Conservation (phyloP, 148 eudicot genomes). For the Arctostaphylos glauca region DNA sequence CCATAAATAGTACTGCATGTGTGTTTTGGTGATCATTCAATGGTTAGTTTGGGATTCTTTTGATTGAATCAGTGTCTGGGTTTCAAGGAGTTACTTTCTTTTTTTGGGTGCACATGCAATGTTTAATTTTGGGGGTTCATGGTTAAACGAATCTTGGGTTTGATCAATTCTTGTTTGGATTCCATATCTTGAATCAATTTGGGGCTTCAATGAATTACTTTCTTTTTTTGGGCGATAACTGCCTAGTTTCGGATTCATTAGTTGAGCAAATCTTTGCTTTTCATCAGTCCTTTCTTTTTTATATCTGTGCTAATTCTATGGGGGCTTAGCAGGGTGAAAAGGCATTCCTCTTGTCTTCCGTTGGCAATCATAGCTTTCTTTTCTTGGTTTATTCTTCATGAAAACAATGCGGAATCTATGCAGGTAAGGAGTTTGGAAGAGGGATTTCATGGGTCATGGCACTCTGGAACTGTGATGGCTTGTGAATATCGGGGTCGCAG, state of each 20-base stretch:
- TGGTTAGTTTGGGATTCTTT: not conserved
- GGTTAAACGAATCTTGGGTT: not conserved
- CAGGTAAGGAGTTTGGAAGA: constrained; percentile 85
- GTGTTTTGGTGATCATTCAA: not conserved
- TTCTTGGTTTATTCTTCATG: not conserved
- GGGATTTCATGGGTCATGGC: constrained; percentile 89
- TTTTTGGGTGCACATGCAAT: not conserved
- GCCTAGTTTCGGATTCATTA: not conserved
- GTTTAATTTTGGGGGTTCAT: not conserved
- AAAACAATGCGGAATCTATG: constrained; percentile 9
- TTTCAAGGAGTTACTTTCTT: not conserved
- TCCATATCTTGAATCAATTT: not conserved
- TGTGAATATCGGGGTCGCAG: constrained; percentile 22
- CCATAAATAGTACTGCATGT: not conserved
- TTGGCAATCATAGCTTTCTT: not conserved
- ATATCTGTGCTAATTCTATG: constrained; percentile 18
- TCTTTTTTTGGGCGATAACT: not conserved
- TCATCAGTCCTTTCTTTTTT: not conserved
- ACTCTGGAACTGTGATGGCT: constrained; percentile 45
- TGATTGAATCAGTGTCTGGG: not conserved
- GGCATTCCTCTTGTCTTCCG: too few species aligned
- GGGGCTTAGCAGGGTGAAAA: not conserved
- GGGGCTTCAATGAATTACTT: not conserved
- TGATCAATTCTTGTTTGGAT: not conserved
- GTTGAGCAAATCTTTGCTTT: not conserved